A percentile compares a stretch with the other conserved stretches of the same genome.
Conservation (phyloP, 805 yeast genomes). For the Yamadazyma insecticola region DNA sequence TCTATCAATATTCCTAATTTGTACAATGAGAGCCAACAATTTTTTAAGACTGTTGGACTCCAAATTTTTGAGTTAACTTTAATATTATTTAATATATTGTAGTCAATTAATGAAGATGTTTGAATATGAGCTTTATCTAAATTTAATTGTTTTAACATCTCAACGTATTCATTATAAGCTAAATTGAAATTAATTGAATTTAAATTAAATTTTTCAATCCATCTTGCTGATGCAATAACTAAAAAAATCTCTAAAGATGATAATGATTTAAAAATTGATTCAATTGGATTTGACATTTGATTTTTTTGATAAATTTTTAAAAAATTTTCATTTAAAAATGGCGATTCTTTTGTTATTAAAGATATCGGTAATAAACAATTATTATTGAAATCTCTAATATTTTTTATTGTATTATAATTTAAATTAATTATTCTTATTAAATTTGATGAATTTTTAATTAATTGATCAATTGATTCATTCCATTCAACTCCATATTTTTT, state of each 20-base stretch:
- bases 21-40: constrained; percentile 71
- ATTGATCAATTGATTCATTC: constrained; percentile 39
- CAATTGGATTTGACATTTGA: constrained; percentile 20
- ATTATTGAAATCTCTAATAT: constrained; percentile 47
- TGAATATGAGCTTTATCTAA: constrained; percentile 23
- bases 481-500: constrained; percentile 29
- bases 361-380: constrained; percentile 39
- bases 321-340: constrained; percentile 20
- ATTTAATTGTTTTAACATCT: constrained; percentile 44
- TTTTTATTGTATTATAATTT: constrained; percentile 57
- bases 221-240: constrained; percentile 72
- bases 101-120: constrained; percentile 20
- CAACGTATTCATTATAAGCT: constrained; percentile 70
- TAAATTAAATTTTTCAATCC: constrained; percentile 52
- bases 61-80: constrained; percentile 46
- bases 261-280: constrained; percentile 31
- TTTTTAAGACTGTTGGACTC: constrained; percentile 56
- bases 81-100: constrained; percentile 32
- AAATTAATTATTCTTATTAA: constrained; percentile 15
- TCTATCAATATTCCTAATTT: constrained; percentile 51
- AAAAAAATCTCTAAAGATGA: constrained; percentile 71
- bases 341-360: constrained; percentile 16
- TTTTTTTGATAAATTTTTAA: constrained; percentile 19
- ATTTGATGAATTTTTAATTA: constrained; percentile 11
- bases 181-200: constrained; percentile 70